Conservation (phyloP, 2,329 filamentous ascomycete species). For the Metarhizium brunneum region DNA sequence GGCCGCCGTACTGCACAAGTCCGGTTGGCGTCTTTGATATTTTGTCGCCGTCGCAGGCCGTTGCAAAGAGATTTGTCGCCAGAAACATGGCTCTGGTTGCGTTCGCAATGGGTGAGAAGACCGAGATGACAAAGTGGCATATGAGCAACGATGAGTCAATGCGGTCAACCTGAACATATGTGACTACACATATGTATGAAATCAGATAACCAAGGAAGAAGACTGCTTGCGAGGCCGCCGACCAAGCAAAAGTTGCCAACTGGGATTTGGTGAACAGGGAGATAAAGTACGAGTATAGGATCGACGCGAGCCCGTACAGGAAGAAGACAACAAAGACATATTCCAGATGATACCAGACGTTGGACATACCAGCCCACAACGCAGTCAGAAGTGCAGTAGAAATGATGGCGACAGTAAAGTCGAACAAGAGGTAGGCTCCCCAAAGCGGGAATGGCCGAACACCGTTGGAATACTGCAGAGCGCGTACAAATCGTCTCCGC, state of each 20-base stretch:
- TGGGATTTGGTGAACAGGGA: slow-evolving; percentile 74
- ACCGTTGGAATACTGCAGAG: slow-evolving; percentile 85
- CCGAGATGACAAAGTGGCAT: slow-evolving; percentile 66
- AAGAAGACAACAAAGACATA: slow-evolving; percentile 77
- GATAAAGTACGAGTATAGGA: slow-evolving; percentile 67
- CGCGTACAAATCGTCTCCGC: slow-evolving; percentile 66
- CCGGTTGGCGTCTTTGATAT: slow-evolving; percentile 60
- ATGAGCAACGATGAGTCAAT: slow-evolving; percentile 60
- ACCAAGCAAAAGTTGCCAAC: slow-evolving; percentile 75
- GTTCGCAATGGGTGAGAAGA: slow-evolving; percentile 68
- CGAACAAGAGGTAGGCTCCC: slow-evolving; percentile 74
- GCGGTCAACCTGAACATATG: slow-evolving; percentile 59
- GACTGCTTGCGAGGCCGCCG: slow-evolving; percentile 66
- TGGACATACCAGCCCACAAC: slow-evolving; percentile 56
- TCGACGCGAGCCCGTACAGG: slow-evolving; percentile 72
- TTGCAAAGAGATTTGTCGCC: slow-evolving; percentile 73
- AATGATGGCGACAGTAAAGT: slow-evolving; percentile 62
- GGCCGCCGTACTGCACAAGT: slow-evolving; percentile 69
- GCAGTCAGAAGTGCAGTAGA: slow-evolving; percentile 57
- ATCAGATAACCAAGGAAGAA: slow-evolving; percentile 65
- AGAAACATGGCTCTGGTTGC: slow-evolving; percentile 67
- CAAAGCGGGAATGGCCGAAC: slow-evolving; percentile 75
- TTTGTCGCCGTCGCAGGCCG: slow-evolving; percentile 58
- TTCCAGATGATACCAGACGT: slow-evolving; percentile 66
- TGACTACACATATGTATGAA: slow-evolving; percentile 62